phyloP scores from a whole-genome alignment of 495 filamentous ascomycete genomes.

The Saxophila tyrrhenica region DNA sequence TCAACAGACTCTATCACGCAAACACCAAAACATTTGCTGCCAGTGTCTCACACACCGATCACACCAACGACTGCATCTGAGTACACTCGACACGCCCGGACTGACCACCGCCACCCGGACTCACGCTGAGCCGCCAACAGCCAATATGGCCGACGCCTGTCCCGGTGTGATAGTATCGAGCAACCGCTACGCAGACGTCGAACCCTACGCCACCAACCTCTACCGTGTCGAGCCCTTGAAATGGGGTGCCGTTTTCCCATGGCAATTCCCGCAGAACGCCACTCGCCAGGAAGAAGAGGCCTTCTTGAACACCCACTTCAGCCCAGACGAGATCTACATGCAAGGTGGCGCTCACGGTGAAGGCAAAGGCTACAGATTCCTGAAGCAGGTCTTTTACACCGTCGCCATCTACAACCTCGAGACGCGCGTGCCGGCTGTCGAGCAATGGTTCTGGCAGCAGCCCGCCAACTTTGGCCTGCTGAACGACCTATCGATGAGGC shows the following conservation, averaged over 20 bases:
- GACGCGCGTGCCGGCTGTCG: constrained; percentile 4
- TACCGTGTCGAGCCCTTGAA: constrained; percentile 4
- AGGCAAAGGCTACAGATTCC: constrained; percentile 9
- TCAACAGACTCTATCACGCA: background rate
- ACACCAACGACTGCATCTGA: background rate
- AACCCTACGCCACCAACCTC: constrained; percentile 11
- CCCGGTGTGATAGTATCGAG: constrained; percentile 11
- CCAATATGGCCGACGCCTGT: background rate
- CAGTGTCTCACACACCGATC: background rate
- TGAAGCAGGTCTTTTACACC: constrained; percentile 17
- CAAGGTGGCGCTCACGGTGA: constrained; percentile 9
- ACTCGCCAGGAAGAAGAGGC: constrained; percentile 10
- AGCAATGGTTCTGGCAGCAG: constrained; percentile 4
- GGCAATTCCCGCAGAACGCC: constrained; percentile 11
- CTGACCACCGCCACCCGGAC: background rate
- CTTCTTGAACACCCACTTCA: constrained; percentile 9
- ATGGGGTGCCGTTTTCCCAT: constrained; percentile 11
- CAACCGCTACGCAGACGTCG: constrained; percentile 13
- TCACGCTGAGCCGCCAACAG: background rate
- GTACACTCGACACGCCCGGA: background rate
- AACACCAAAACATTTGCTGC: background rate
- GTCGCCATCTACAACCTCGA: constrained; percentile 10
- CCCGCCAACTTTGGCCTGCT: background rate
- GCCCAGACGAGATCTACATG: constrained; percentile 7
- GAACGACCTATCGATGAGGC: constrained; percentile 3